Percentiles rank a stretch among this genome's conserved stretches.
Conservation (phyloP, 148 eudicot species). For the Pharnaceum exiguum region DNA sequence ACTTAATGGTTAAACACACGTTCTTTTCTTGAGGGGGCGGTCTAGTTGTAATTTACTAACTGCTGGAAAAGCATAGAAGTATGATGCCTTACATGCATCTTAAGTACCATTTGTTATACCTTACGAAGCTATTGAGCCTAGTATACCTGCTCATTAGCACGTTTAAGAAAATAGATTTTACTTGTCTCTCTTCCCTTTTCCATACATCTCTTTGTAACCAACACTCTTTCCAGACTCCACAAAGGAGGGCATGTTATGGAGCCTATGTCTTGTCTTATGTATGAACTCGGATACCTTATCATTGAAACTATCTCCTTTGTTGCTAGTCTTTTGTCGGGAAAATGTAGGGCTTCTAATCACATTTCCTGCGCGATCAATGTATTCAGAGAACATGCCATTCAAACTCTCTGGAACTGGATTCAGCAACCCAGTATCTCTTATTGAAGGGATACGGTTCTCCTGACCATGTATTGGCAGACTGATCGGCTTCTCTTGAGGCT, state of each 20-base stretch:
- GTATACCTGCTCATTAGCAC: no score
- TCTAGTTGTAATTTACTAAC: no score
- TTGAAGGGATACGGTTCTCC: background rate
- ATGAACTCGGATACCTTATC: conserved; percentile 18
- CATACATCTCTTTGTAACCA: conserved; percentile 1
- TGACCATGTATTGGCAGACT: background rate
- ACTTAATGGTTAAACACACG: no score
- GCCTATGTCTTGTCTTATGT: conserved; percentile 10
- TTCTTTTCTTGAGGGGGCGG: no score
- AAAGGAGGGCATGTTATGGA: conserved; percentile 12
- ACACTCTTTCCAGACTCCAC: background rate
- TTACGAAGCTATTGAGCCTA: no score
- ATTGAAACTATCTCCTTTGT: conserved; percentile 15
- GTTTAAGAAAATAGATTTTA: no score
- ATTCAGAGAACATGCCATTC: conserved; percentile 1
- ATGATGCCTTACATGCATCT: no score
- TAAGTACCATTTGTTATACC: no score
- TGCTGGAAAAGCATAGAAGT: no score
- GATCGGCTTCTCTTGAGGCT: background rate
- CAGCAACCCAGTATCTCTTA: background rate
- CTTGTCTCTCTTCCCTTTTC: conserved; percentile 8
- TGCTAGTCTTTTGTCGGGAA: background rate
- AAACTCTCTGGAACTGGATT: background rate
- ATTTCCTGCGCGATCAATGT: background rate
- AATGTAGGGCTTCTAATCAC: conserved; percentile 15